phyloP scores from a whole-genome alignment of 2,329 filamentous ascomycete genomes.

The Aureobasidium sp. region DNA sequence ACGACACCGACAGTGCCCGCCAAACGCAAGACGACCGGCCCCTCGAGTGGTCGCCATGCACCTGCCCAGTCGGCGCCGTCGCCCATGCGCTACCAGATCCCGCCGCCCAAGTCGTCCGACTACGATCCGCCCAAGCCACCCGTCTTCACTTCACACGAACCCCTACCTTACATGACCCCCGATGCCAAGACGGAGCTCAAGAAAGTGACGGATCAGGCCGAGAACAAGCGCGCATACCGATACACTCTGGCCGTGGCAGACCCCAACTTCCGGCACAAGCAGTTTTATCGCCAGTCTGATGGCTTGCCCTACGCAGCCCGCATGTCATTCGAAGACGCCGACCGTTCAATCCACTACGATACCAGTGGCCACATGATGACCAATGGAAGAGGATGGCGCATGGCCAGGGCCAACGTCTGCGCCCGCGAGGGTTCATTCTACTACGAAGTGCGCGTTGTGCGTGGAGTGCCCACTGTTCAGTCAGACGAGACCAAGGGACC shows the following conservation, averaged over 20 bases:
- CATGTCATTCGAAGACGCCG: conserved; percentile 87
- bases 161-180: conserved; percentile 34
- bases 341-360: conserved; percentile 71
- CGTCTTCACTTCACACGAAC: conserved; percentile 40
- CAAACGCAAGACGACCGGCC: conserved; percentile 30
- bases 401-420: conserved; percentile 82
- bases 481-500: conserved; percentile 35
- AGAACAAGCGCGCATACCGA: conserved; percentile 66
- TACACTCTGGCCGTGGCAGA: conserved; percentile 90
- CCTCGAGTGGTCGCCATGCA: not conserved
- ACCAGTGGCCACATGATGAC: conserved; percentile 68
- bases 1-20: conserved; percentile 29
- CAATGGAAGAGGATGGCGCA: conserved; percentile 87
- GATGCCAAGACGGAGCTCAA: conserved; percentile 36
- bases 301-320: conserved; percentile 73
- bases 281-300: conserved; percentile 86
- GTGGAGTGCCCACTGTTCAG: conserved; percentile 53
- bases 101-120: conserved; percentile 38
- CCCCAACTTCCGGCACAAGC: conserved; percentile 72
- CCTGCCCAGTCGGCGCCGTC: conserved; percentile 28
- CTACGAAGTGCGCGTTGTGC: conserved; percentile 85
- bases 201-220: conserved; percentile 46
- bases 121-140: conserved; percentile 43
- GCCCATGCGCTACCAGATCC: conserved; percentile 44
- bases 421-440: conserved; percentile 85